Evolutionary conservation across 108 stramenopile species (phyloP), one percentile per base, ranked within the genome.

Genomic region (Cyclostephanos tholiformis): DNA sequence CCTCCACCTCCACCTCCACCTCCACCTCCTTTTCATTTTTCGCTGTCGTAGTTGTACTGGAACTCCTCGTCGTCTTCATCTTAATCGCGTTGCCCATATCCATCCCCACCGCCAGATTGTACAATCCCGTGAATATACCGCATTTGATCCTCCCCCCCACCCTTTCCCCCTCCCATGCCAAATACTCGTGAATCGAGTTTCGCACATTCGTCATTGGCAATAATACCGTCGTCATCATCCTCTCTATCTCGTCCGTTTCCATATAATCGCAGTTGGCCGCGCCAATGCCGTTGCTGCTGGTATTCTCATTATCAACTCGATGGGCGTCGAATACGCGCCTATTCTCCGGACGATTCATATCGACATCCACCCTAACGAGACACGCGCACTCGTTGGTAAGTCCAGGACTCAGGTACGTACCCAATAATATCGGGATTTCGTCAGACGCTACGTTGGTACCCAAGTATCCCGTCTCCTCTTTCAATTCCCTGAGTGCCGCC

Each of bases 381-480:
- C 81, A 73, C 8, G 90, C 86, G 53, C 79, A 79, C 63, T 93
- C 91, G 63, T 88, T 80, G 1, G 75, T 78, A 29, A 93, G 38
- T 43, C 91, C 91, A 19, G 91, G 91, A 39, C 78, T 78, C 78
- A 93, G 76, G 63, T 79, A 85, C 16, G 88, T 72, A 2, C 76
- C 62, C 4, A 85, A 84, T 17, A 67, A 29, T 1, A 77, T 67
- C 19, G 27, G 43, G 7, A 72, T 46, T 14, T 65, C 66, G 85
- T 83, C 20, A 72, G 46, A 3, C 77, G 71, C 56, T 7, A 72
- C 32, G 19, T 65, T 65, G 26, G 80, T 82, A 1, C 91, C 91
- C 0, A 86, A 71, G 38, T 81, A 93, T 19, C 88, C 88, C 25
- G 89, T 90, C 67, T 93, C 92, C 66, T 93, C 92, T 0, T 56